Conservation (phyloP, 2,329 filamentous ascomycete genomes). For the Sclerotiophoma versabilis region DNA sequence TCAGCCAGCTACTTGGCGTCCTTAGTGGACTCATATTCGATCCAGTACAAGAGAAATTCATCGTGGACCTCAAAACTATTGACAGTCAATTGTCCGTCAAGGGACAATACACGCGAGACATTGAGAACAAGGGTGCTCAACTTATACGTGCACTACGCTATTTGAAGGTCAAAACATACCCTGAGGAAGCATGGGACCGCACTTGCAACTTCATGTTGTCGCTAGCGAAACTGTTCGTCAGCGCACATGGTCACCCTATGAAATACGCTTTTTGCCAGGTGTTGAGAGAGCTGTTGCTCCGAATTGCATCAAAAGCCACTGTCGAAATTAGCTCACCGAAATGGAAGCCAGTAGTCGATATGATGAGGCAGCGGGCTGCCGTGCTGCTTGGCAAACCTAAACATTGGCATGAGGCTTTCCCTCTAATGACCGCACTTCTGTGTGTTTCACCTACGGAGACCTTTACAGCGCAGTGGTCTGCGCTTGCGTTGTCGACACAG, state of each 20-base stretch:
- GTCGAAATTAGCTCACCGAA: slow-evolving; percentile 79
- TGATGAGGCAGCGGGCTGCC: slow-evolving; percentile 77
- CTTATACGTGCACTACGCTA: slow-evolving; percentile 92
- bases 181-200: slow-evolving; percentile 79
- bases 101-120: slow-evolving; percentile 69
- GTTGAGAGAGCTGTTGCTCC: slow-evolving; percentile 83
- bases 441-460: slow-evolving; percentile 86
- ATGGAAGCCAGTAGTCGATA: slow-evolving; percentile 85
- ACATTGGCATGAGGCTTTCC: slow-evolving; percentile 89
- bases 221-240: slow-evolving; percentile 81
- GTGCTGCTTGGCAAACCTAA: slow-evolving; percentile 91
- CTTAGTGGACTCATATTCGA: slow-evolving; percentile 94
- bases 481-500: slow-evolving; percentile 78
- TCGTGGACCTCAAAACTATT: slow-evolving; percentile 78
- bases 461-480: slow-evolving; percentile 86
- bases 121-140: slow-evolving; percentile 83
- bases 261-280: slow-evolving; percentile 96
- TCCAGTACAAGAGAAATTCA: slow-evolving; percentile 81
- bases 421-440: slow-evolving; percentile 83
- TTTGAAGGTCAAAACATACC: slow-evolving; percentile 75
- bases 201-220: slow-evolving; percentile 89
- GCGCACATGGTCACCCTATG: slow-evolving; percentile 84
- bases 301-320: slow-evolving; percentile 81
- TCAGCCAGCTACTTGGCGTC: slow-evolving; percentile 89
- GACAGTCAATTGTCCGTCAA: slow-evolving; percentile 79